A percentile compares a stretch with the other conserved stretches of the same genome.
Evolutionary conservation across 108 stramenopile genomes (phyloP).

Genomic region (Cyclotella choctawhatcheeana): DNA sequence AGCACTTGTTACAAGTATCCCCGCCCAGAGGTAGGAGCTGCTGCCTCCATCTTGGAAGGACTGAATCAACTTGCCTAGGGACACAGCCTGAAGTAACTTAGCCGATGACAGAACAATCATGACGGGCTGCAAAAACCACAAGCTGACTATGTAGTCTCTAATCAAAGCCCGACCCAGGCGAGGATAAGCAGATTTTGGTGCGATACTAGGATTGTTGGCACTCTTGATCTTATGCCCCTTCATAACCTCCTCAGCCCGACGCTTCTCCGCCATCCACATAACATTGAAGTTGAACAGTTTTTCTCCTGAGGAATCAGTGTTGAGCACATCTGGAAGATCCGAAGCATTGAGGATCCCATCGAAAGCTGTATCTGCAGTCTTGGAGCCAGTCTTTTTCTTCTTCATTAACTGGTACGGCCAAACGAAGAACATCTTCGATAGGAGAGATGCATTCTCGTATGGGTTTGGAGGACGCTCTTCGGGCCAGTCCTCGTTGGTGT

Average conservation of each 20-base stretch:
- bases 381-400: conserved; percentile 8
- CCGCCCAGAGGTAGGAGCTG: conserved; percentile 72
- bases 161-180: conserved; percentile 58
- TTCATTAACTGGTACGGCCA: conserved; percentile 43
- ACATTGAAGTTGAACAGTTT: conserved; percentile 33
- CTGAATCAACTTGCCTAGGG: conserved; percentile 70
- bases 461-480: conserved; percentile 20
- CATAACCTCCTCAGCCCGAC: conserved; percentile 31
- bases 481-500: not conserved
- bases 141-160: conserved; percentile 57
- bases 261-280: conserved; percentile 44
- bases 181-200: conserved; percentile 46
- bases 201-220: not conserved
- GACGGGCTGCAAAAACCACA: conserved; percentile 69
- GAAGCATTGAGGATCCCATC: conserved; percentile 14
- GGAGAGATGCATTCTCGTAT: conserved; percentile 13
- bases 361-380: not conserved
- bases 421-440: conserved; percentile 31
- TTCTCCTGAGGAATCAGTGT: conserved; percentile 25
- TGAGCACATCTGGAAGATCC: conserved; percentile 39
- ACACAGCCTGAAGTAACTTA: conserved; percentile 68
- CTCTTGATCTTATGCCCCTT: not conserved
- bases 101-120: conserved; percentile 47
- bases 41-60: conserved; percentile 35
- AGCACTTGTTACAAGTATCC: conserved; percentile 58